Conservation (phyloP, 768 basidiomycete genomes). For the Pisolithus microcarpus region DNA sequence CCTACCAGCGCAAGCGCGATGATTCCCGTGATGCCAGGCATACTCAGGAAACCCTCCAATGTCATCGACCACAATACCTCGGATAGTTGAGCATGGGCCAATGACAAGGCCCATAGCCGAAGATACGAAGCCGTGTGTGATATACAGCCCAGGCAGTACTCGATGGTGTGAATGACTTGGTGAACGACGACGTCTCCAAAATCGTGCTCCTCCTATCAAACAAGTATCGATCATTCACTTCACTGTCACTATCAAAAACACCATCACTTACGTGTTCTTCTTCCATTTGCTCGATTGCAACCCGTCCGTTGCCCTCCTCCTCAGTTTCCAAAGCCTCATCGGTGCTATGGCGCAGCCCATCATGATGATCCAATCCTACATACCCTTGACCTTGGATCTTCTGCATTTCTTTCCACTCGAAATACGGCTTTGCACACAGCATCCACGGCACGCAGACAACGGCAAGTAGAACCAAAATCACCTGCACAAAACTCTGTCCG, state of each 20-base stretch:
- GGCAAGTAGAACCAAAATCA: slow-evolving; percentile 70
- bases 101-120: slow-evolving; percentile 94
- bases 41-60: slow-evolving; percentile 52
- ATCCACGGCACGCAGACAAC: slow-evolving; percentile 92
- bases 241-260: slow-evolving; percentile 4
- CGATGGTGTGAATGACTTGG: slow-evolving; percentile 97
- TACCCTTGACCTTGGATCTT: slow-evolving; percentile 81
- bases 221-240: slow-evolving; percentile 3
- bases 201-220: slow-evolving; percentile 70
- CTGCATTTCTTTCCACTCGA: slow-evolving; percentile 85
- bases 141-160: slow-evolving; percentile 98
- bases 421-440: slow-evolving; percentile 86
- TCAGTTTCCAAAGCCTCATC: slow-evolving; percentile 67
- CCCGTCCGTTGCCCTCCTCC: slow-evolving; percentile 73
- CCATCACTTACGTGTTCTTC: slow-evolving; percentile 58
- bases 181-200: slow-evolving; percentile 94
- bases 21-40: slow-evolving; percentile 58
- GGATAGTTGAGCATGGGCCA: slow-evolving; percentile 95
- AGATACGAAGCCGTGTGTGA: slow-evolving; percentile 94
- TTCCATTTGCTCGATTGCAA: slow-evolving; percentile 63
- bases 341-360: slow-evolving; percentile 46
- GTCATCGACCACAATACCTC: slow-evolving; percentile 93
- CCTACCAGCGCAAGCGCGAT: slow-evolving; percentile 43
- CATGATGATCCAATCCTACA: slow-evolving; percentile 54
- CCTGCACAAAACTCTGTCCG: slow-evolving; percentile 83